phyloP scores from a whole-genome alignment of 768 basidiomycete genomes.

The Dendrothele bispora region DNA sequence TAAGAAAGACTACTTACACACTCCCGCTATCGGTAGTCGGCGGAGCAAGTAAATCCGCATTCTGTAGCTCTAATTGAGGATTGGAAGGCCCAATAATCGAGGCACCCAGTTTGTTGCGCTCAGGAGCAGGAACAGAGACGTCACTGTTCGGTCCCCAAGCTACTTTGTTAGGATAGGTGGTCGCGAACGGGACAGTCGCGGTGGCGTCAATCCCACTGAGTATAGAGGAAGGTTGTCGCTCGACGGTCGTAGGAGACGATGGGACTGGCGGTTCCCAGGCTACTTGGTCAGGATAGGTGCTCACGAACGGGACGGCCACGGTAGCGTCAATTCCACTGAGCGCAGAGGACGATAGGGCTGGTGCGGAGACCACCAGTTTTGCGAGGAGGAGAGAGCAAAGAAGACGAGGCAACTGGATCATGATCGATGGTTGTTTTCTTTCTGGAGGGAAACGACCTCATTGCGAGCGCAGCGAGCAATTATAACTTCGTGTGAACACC shows the following conservation, averaged over 20 bases:
- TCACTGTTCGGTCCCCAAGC: constrained; percentile 29
- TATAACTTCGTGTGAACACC: too few species aligned
- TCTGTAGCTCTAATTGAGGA: constrained; percentile 50
- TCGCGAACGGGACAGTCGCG: constrained; percentile 45
- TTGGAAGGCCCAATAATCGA: constrained; percentile 59
- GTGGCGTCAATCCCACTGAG: too few species aligned
- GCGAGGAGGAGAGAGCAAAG: constrained; percentile 21
- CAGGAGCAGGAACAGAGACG: constrained; percentile 27
- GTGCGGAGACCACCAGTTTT: constrained; percentile 39
- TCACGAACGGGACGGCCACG: constrained; percentile 44
- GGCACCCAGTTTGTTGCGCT: constrained; percentile 38
- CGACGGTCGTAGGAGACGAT: constrained; percentile 29
- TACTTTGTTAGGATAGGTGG: constrained; percentile 44
- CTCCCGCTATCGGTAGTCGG: constrained; percentile 62
- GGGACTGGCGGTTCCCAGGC: constrained; percentile 29
- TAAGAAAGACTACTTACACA: constrained; percentile 31
- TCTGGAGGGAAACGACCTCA: too few species aligned
- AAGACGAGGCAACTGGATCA: constrained; percentile 38
- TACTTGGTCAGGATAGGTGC: constrained; percentile 44
- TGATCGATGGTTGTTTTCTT: too few species aligned
- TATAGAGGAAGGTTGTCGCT: constrained; percentile 38
- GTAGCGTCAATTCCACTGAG: too few species aligned
- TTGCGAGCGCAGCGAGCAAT: too few species aligned
- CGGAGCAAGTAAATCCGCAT: constrained; percentile 56
- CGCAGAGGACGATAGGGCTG: too few species aligned